Base-by-base conservation (phyloP, 1,139 yeast species). In the Eremothecium sinecaudum region DNA sequence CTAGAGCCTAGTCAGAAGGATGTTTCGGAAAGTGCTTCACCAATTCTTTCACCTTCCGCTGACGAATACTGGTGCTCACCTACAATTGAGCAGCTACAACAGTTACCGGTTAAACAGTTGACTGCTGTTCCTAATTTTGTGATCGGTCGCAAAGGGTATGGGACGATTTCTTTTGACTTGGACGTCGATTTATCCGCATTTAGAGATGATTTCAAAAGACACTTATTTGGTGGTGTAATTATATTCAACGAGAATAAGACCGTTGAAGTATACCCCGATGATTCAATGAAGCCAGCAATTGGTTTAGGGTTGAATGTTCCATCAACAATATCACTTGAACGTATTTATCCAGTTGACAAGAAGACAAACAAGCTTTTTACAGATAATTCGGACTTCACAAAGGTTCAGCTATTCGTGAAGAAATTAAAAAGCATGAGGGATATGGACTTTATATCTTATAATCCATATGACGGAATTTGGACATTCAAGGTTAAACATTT, bases 401-500 rank as follows among this genome's bases (percentile, higher is more conserved):
- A 69, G 32, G 59, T 71, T 18, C 61, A 63, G 37, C 45, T 53
- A 24, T 69, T 69, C 41, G 71, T 80, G n/a, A 67, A 66, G 31
- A 64, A 62, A 38, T 62, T 79, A 37, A 66, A 66, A 36, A 62
- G 60, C 29, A 61, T 70, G 42, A 67, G 64, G 32, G 94, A 90
- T 3, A 82, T 80, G 73, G 79, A 79, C 41, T 83, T 79, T 53
- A 64, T 86, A 7, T 77, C 87, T 3, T 86, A 79, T 52, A 87
- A 80, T 48, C 87, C 86, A 1, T 66, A 74, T 15, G 71, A 74
- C n/a, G 82, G 82, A 16, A 59, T 71, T 5, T 86, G 90, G 86
- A 75, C 80, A 0, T 86, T 84, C 58, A 73, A 67, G 47, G 97
- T 90, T 1, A 76, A 80, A 44, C 98, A 90, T 62, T 90, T 90